A percentile compares a stretch with the other conserved stretches of the same genome.
Evolutionary conservation across 179 eudicot species (phyloP).

Genomic region (Sideroxylon spinosum): DNA sequence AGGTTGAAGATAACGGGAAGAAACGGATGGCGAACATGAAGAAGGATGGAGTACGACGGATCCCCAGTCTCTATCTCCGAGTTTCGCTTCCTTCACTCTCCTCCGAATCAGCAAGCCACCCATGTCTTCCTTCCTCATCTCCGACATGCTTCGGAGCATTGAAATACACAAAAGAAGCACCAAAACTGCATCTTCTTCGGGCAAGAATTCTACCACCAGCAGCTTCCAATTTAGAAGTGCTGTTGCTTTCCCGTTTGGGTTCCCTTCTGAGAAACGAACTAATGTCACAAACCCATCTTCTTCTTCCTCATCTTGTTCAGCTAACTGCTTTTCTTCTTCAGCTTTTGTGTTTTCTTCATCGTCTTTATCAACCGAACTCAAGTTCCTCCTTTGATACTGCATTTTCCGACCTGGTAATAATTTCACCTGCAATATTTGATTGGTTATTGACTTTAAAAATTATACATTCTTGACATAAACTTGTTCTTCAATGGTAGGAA

Average conservation of each 20-base stretch:
- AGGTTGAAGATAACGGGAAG: conserved; percentile 57
- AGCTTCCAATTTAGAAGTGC: conserved; percentile 90
- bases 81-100: conserved; percentile 58
- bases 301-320: conserved; percentile 22
- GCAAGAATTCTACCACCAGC: conserved; percentile 53
- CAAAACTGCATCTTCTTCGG: conserved; percentile 85
- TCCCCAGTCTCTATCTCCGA: conserved; percentile 77
- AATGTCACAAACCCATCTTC: conserved; percentile 76
- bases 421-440: conserved; percentile 45
- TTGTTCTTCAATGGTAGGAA: neutral
- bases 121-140: conserved; percentile 57
- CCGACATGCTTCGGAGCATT: conserved; percentile 64
- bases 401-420: conserved; percentile 61
- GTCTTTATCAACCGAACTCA: conserved; percentile 11
- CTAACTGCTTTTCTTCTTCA: neutral
- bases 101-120: conserved; percentile 64
- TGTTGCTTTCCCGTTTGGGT: conserved; percentile 79
- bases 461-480: neutral
- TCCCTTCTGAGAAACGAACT: conserved; percentile 65
- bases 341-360: conserved; percentile 18
- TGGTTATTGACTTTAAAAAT: neutral
- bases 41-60: conserved; percentile 56
- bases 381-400: conserved; percentile 50
- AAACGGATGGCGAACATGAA: conserved; percentile 24
- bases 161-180: conserved; percentile 59